Conservation (phyloP, 2,329 filamentous ascomycete genomes). For the Trichoderma koningii region DNA sequence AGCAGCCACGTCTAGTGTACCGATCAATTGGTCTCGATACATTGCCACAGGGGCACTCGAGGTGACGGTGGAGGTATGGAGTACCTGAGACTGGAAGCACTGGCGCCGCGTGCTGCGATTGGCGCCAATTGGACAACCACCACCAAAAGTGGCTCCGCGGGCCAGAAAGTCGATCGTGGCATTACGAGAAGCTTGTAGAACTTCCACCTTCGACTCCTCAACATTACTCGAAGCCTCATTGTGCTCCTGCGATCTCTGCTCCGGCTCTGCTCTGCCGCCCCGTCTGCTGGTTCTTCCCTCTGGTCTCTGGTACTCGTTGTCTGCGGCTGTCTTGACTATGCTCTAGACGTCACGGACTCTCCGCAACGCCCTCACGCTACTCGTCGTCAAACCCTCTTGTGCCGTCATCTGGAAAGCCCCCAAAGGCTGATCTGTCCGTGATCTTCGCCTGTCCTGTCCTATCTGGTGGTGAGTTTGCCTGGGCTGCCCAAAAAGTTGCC, state of each 20-base stretch:
- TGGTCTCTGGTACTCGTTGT: slow-evolving; percentile 45
- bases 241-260: slow-evolving; percentile 29
- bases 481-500: neutral
- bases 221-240: slow-evolving; percentile 35
- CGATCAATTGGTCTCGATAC: neutral
- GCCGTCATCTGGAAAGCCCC: slow-evolving; percentile 19
- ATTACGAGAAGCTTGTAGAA: slow-evolving; percentile 39
- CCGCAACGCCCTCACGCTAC: slow-evolving; percentile 20
- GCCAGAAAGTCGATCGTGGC: slow-evolving; percentile 34
- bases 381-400: slow-evolving; percentile 23
- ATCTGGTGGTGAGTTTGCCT: slow-evolving; percentile 16
- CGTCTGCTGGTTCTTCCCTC: slow-evolving; percentile 45
- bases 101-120: slow-evolving; percentile 25
- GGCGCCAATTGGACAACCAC: slow-evolving; percentile 15
- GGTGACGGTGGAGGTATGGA: slow-evolving; percentile 12
- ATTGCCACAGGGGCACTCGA: neutral
- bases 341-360: slow-evolving; percentile 42
- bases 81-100: neutral
- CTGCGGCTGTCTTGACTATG: slow-evolving; percentile 42
- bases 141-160: slow-evolving; percentile 21
- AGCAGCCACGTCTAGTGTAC: neutral
- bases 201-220: slow-evolving; percentile 47
- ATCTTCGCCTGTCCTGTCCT: neutral
- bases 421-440: neutral
- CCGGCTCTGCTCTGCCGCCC: slow-evolving; percentile 37